Evolutionary conservation across 257 asterid genomes (phyloP).

Genomic region (Solanum lycopersicoides): DNA sequence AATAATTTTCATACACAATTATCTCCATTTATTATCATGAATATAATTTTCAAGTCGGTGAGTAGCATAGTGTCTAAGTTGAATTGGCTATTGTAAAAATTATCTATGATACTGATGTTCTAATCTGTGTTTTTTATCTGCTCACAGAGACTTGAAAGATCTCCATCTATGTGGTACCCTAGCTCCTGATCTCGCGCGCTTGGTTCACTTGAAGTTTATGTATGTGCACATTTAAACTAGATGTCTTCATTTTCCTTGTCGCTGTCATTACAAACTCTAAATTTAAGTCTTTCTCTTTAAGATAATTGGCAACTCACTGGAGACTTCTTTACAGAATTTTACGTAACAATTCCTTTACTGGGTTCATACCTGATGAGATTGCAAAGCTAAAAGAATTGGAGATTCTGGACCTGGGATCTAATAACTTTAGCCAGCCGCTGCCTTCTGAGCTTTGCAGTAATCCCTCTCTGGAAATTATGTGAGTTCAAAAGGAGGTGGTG

Average conservation of each 20-base stretch:
- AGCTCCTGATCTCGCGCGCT: conserved; percentile 50
- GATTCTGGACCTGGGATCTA: conserved; percentile 68
- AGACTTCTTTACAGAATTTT: conserved; percentile 39
- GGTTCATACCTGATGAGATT: conserved; percentile 59
- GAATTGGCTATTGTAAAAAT: not conserved
- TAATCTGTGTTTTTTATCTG: not conserved
- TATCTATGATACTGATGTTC: not conserved
- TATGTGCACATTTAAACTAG: conserved; percentile 19
- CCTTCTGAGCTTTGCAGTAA: conserved; percentile 49
- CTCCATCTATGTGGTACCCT: conserved; percentile 57
- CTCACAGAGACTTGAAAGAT: conserved; percentile 66
- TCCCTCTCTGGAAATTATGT: conserved; percentile 44
- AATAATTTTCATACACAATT: not conserved
- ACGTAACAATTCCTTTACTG: conserved; percentile 78
- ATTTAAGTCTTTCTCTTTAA: not conserved
- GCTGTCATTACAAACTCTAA: not conserved
- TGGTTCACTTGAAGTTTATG: conserved; percentile 54
- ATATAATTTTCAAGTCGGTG: not conserved
- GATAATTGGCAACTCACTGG: not conserved
- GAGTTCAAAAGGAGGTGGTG: conserved; percentile 11
- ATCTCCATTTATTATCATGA: not conserved
- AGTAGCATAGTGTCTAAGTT: not conserved
- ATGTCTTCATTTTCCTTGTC: not conserved
- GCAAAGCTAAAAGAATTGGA: conserved; percentile 46
- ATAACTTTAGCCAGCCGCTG: conserved; percentile 70